Evolutionary conservation across 345 rosid genomes (phyloP), one percentile per base, ranked within the genome.

Genomic region (Populus pruinosa): DNA sequence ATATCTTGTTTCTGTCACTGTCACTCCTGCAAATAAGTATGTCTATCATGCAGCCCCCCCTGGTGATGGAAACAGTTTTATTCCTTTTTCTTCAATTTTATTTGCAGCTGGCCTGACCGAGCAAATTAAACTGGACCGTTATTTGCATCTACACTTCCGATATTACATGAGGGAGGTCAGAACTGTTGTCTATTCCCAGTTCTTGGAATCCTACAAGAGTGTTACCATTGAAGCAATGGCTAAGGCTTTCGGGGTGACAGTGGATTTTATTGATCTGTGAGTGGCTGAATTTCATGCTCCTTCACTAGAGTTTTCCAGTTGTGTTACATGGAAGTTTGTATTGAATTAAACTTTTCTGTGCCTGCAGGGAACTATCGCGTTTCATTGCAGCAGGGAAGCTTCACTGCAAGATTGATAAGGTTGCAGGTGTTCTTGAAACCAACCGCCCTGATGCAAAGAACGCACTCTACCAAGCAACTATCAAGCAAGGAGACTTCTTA

Each of bases 361-460:
- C 53, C 75, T 82, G 27, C 89, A 96, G 99, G 91, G 99, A 96
- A 85, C 89, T 96, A n/a, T 94, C 97, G 9, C 90, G 92, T 4
- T 96, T 94, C 70, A 96, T 96, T 65, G 97, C 99, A 5, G 98
- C 97, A 5, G 98, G 99, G 75, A 96, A 96, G 84, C 98, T 96
- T 75, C 97, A 96, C 78, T 96, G 99, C 93, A 96, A 90, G 93
- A 96, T 96, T 74, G 99, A 96, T 81, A 96, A 96, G 84, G 99
- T 94, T 80, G 97, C 96, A 20, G 99, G 98, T 76, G 98, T 96
- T 78, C 91, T 96, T 21, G 99, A 96, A 87, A 96, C 99, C 3
- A 92, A 92, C 85, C 93, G 96, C 14, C 98, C 99, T 5, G 99
- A 96, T 85, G 97, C 94, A 6, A 94, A 96, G 94, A 96, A 96